Evolutionary conservation across 805 yeast species (phyloP), one percentile per base, ranked within the genome.

Genomic region (Blastobotrys americana): DNA sequence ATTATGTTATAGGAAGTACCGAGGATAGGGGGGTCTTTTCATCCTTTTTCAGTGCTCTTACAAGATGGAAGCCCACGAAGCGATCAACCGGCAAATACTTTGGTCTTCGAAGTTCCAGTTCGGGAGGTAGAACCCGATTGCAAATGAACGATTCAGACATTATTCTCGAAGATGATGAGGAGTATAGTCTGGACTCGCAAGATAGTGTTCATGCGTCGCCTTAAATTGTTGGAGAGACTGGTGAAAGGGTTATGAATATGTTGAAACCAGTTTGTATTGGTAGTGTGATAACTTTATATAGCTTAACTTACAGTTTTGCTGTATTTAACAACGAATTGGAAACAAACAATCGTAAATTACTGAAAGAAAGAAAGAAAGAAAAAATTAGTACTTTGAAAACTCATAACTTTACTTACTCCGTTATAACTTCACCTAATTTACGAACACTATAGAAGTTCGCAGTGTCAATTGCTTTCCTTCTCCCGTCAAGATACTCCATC

Each of bases 401-500:
- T n/a, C n/a, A n/a, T n/a, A n/a, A n/a, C n/a, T n/a, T n/a, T 25
- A 8, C 31, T 13, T 25, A 25, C 31, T 25, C 31, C 10, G 31
- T 13, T 13, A 25, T 25, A 8, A 25, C 31, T 25, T 25, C 31
- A 13, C 13, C 31, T 8, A 25, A 25, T 8, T 67, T 71, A 45
- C 73, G 52, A 51, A 71, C 76, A 43, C 64, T 65, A 13, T 72
- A 85, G 60, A 77, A 83, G 40, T 71, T 68, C 22, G 93, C 89
- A 17, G 95, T 85, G 41, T 82, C 94, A 45, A 72, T 72, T 3
- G 95, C 95, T 64, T 94, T 79, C 69, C 97, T 82, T 66, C 95
- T 78, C 21, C 94, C 97, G 57, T 84, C 89, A 15, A 89, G 74
- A 59, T 83, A 89, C 54, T 79, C 83, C 80, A 89, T 87, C 95